A percentile compares a stretch with the other conserved stretches of the same genome.
Evolutionary conservation across 2,329 filamentous ascomycete genomes (phyloP).

Genomic region (Chaetomium sp.): DNA sequence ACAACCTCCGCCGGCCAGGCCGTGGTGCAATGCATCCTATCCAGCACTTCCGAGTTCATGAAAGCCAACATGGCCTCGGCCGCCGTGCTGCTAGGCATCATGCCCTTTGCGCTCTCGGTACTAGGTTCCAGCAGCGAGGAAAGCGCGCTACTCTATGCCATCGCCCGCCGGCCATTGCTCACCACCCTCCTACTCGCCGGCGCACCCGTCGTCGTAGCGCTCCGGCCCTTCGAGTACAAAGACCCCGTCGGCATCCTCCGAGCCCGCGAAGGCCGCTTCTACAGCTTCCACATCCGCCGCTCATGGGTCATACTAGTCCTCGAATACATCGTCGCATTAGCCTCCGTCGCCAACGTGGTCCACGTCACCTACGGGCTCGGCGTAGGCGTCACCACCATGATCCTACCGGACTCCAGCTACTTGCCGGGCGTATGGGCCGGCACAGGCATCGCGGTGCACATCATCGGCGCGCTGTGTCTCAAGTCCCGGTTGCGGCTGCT

Average conservation of each 20-base stretch:
- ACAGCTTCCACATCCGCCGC: constrained; percentile 1
- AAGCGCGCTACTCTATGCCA: constrained; percentile 3
- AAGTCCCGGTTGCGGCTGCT: neutral
- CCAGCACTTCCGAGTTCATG: constrained; percentile 6
- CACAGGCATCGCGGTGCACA: constrained; percentile 1
- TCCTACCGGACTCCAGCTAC: constrained; percentile 4
- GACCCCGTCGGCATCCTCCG: constrained; percentile 4
- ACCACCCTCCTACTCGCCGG: neutral
- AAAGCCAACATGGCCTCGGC: constrained; percentile 7
- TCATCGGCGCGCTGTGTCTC: constrained; percentile 6
- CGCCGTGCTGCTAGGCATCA: constrained; percentile 3
- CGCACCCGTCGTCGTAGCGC: neutral
- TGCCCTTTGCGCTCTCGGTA: constrained; percentile 1
- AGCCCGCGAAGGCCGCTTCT: constrained; percentile 5
- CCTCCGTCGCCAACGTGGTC: constrained; percentile 5
- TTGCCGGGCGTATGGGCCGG: neutral
- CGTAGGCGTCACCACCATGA: constrained; percentile 8
- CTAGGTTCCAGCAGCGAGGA: constrained; percentile 6
- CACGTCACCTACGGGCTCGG: constrained; percentile 5
- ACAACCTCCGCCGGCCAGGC: neutral
- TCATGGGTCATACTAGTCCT: neutral
- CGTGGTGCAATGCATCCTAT: constrained; percentile 6
- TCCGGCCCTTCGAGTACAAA: constrained; percentile 6
- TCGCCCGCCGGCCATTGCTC: neutral
- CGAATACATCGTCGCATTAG: neutral